Percentiles rank a stretch among this genome's conserved stretches.
Conservation (phyloP, 805 yeast genomes). For the Pichia ethanolica region DNA sequence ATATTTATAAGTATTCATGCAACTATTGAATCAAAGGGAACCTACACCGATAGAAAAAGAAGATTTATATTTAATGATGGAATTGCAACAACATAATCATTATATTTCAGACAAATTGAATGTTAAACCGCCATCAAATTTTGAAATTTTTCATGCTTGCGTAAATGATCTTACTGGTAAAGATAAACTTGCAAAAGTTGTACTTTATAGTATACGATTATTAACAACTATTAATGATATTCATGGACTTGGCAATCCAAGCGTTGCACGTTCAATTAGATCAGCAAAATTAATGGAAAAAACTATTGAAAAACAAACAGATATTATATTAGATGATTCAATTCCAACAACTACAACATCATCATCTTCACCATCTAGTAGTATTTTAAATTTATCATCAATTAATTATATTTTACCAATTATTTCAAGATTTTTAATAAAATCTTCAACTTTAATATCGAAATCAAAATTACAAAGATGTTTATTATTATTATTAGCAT, state of each 20-base stretch:
- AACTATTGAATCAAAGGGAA: no score
- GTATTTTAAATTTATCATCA: neutral
- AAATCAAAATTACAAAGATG: neutral
- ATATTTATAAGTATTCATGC: no score
- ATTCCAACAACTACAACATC: neutral
- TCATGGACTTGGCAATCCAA: conserved; percentile 21
- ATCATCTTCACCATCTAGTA: neutral
- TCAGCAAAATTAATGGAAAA: neutral
- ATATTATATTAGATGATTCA: neutral
- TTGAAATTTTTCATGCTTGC: conserved; percentile 20
- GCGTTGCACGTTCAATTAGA: neutral
- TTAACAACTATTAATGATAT: conserved; percentile 26
- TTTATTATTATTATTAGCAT: conserved; percentile 2
- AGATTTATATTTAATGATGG: no score
- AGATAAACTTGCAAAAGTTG: conserved; percentile 60
- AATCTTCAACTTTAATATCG: neutral
- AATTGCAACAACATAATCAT: neutral
- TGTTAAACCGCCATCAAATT: neutral
- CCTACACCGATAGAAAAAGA: no score
- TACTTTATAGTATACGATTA: conserved; percentile 52
- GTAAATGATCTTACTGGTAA: conserved; percentile 53
- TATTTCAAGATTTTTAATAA: neutral
- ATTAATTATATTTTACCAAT: neutral
- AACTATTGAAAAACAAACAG: neutral
- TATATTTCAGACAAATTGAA: no score